These are phyloP conservation scores for Aspergillus pseudoviridinutans DNA, from an alignment of 2,329 filamentous ascomycete genomes.

Conservation along the genomic window DNA sequence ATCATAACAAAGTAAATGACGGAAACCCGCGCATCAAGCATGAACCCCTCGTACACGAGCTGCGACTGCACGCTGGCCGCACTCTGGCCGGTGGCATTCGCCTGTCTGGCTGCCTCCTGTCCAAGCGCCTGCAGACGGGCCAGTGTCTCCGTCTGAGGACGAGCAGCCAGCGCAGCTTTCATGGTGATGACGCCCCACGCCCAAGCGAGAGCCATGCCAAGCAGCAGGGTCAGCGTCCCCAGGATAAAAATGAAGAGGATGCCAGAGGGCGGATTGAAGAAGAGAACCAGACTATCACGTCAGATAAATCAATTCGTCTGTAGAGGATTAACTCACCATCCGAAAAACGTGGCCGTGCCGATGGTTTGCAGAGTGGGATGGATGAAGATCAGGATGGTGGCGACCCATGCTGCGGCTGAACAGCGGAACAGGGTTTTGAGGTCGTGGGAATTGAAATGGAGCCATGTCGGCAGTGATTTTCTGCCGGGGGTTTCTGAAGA, in stretches of 20 bases:
- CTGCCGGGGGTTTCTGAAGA: background rate
- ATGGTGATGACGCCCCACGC: conserved; percentile 48
- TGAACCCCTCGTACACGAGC: conserved; percentile 42
- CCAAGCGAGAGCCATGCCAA: conserved; percentile 48
- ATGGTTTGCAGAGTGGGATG: conserved; percentile 38
- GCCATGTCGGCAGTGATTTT: background rate
- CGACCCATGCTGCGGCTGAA: conserved; percentile 45
- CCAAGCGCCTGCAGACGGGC: conserved; percentile 32
- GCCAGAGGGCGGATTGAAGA: conserved; percentile 43
- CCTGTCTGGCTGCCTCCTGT: conserved; percentile 26
- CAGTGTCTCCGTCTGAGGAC: conserved; percentile 37
- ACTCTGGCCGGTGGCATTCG: conserved; percentile 29
- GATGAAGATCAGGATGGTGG: conserved; percentile 47
- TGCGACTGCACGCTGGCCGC: conserved; percentile 27
- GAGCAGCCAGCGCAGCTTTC: conserved; percentile 44
- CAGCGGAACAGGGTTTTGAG: conserved; percentile 48
- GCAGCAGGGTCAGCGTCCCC: conserved; percentile 38
- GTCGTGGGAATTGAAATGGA: conserved; percentile 47
- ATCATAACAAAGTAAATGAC: conserved; percentile 34
- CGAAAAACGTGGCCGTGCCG: conserved; percentile 47
- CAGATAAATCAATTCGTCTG: background rate
- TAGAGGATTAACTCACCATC: conserved; percentile 14
- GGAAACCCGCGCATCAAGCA: conserved; percentile 46
- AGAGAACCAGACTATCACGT: conserved; percentile 32
- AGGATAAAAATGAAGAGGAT: conserved; percentile 46